Evolutionary conservation across 768 basidiomycete genomes (phyloP).

Genomic region (Agaricus bisporus): DNA sequence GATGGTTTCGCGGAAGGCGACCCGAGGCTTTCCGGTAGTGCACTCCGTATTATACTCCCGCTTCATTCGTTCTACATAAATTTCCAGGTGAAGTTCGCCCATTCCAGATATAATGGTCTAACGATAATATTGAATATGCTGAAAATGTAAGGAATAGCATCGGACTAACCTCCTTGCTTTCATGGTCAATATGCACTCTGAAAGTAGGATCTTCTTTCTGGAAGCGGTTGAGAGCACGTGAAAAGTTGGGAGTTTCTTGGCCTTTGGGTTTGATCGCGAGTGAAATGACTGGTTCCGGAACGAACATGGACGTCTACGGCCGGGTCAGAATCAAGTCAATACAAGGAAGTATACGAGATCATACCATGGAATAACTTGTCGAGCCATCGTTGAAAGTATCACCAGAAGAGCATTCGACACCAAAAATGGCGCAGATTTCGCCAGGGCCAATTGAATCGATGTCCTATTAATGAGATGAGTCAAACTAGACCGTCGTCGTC

Average conservation of each 20-base stretch:
- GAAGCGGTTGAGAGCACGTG: conserved; percentile 94
- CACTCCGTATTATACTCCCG: conserved; percentile 96
- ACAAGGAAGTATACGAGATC: conserved; percentile 15
- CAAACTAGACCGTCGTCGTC: not conserved
- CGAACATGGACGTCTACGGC: conserved; percentile 90
- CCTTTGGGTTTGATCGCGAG: conserved; percentile 90
- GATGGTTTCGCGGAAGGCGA: conserved; percentile 95
- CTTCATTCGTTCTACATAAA: conserved; percentile 98
- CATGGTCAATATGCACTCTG: conserved; percentile 90
- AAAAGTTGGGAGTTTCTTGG: conserved; percentile 93
- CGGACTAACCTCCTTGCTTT: conserved; percentile 79
- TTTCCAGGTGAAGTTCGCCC: conserved; percentile 98
- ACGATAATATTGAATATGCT: not conserved
- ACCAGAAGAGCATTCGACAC: conserved; percentile 95
- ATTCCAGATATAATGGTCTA: conserved; percentile 99
- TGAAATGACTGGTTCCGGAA: conserved; percentile 97
- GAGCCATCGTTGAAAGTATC: conserved; percentile 96
- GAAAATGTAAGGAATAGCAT: not conserved
- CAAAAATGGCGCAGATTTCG: conserved; percentile 99
- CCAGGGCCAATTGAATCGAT: conserved; percentile 92
- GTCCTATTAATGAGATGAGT: conserved; percentile 45
- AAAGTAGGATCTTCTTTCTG: conserved; percentile 99
- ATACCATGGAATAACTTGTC: conserved; percentile 87
- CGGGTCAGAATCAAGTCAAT: conserved; percentile 1
- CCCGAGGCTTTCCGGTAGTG: conserved; percentile 90